Percentiles rank a stretch among this genome's conserved stretches.
Evolutionary conservation across 257 asterid genomes (phyloP).

Genomic region (Fraxinus americana): DNA sequence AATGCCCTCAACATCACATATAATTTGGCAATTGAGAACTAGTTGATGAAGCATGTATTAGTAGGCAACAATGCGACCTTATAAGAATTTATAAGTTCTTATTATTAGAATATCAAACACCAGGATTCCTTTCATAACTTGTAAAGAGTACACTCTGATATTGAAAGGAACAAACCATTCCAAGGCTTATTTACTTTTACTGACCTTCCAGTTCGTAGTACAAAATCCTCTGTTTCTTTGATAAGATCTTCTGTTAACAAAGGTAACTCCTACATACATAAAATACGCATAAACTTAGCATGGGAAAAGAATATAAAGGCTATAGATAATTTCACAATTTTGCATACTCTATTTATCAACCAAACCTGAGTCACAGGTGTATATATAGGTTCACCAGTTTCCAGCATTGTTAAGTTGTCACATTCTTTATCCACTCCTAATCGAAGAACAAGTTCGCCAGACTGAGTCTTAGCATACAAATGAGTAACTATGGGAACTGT

Average conservation of each 20-base stretch:
- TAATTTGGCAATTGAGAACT: background rate
- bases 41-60: background rate
- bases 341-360: slow-evolving; percentile 30
- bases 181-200: slow-evolving; percentile 27
- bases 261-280: slow-evolving; percentile 76
- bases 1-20: background rate
- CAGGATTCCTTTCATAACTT: background rate
- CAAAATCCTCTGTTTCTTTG: slow-evolving; percentile 98
- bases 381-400: slow-evolving; percentile 91
- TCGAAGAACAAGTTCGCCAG: slow-evolving; percentile 82
- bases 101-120: background rate
- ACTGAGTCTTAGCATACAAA: slow-evolving; percentile 68
- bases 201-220: slow-evolving; percentile 95
- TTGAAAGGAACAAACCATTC: slow-evolving; percentile 2
- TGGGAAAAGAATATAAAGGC: slow-evolving; percentile 10
- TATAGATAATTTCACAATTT: slow-evolving; percentile 18
- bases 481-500: slow-evolving; percentile 38
- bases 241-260: slow-evolving; percentile 91
- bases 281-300: slow-evolving; percentile 27
- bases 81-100: background rate
- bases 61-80: background rate
- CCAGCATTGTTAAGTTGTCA: slow-evolving; percentile 76
- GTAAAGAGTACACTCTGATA: background rate
- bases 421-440: slow-evolving; percentile 81
- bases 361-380: slow-evolving; percentile 90